phyloP scores from a whole-genome alignment of 345 rosid genomes.

The Eucalyptus paniculata region DNA sequence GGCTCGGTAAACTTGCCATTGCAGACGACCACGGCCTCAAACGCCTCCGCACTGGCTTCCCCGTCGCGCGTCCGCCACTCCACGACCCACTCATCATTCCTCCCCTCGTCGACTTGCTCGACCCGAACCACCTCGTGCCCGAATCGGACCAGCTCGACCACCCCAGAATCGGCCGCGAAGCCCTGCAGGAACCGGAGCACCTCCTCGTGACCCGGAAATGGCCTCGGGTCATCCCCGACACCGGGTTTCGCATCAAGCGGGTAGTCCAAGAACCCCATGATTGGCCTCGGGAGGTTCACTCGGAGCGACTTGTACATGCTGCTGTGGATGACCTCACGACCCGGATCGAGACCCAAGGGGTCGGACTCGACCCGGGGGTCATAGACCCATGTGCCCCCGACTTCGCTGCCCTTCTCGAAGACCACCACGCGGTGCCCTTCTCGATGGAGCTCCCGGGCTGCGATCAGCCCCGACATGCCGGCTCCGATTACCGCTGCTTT shows the following conservation, averaged over 20 bases:
- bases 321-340: not conserved
- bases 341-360: slow-evolving; percentile 5
- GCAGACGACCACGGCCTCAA: slow-evolving; percentile 11
- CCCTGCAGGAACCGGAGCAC: not conserved
- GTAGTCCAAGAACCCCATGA: slow-evolving; percentile 12
- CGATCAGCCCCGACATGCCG: slow-evolving; percentile 6
- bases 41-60: not conserved
- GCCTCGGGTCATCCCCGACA: not conserved
- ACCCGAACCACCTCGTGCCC: not conserved
- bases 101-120: not conserved
- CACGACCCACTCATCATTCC: not conserved
- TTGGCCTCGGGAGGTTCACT: slow-evolving; percentile 6
- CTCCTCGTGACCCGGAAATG: slow-evolving; percentile 3
- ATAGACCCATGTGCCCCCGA: slow-evolving; percentile 13
- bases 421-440: slow-evolving; percentile 14
- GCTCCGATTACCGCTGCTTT: slow-evolving; percentile 15
- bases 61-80: not conserved
- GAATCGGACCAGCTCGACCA: not conserved
- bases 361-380: slow-evolving; percentile 2
- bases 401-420: slow-evolving; percentile 1
- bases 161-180: slow-evolving; percentile 1
- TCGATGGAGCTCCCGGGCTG: slow-evolving; percentile 11
- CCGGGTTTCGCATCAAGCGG: not conserved
- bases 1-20: slow-evolving; percentile 1
- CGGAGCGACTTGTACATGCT: slow-evolving; percentile 10